Base-by-base conservation (phyloP, 345 rosid species). In the Angophora floribunda region DNA sequence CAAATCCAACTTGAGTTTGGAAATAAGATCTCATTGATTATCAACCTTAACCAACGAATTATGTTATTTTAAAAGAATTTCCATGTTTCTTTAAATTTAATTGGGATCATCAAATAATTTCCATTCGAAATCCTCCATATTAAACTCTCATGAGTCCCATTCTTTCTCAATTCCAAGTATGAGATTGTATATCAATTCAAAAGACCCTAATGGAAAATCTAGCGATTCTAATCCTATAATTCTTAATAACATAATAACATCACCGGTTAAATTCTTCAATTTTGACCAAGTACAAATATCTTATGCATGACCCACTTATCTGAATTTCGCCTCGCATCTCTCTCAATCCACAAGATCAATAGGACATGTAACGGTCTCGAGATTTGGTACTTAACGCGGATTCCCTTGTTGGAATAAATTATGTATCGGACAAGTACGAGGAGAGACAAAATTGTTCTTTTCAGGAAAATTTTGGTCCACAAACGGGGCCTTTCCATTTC, bases 251-350 rank as follows among this genome's bases (percentile, higher is more conserved):
- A 67, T 7, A 16, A 67, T 19, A 30, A 30, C 21, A 32, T 16
- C 79, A 0, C 4, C 17, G 9, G 0, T n/a, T n/a, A 63, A 70
- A 70, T 36, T 32, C 24, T 17, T 32, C 24, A 4, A 13, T 1
- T 36, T 36, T 9, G 80, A 70, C 47, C 47, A 32, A 36, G 13
- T 2, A 17, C 2, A 4, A 2, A 32, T 36, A 36, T 36, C 0
- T 36, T 13, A 8, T 1, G 45, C 2, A 17, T 12, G 6, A 67
- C 3, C 78, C 11, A 67, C 7, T 65, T 65, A 41, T 30, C 78
- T 19, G 19, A n/a, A 67, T 67, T 67, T 15, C 17, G 6, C 45
- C 79, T 32, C 45, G 22, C 79, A 32, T 30, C 41, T n/a, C 78
- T 2, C 10, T n/a, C 21, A 17, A 63, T 26, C 70, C 2, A 6